Evolutionary conservation across 306 rosid species (phyloP).

Genomic region (Ormosia semicastrata): DNA sequence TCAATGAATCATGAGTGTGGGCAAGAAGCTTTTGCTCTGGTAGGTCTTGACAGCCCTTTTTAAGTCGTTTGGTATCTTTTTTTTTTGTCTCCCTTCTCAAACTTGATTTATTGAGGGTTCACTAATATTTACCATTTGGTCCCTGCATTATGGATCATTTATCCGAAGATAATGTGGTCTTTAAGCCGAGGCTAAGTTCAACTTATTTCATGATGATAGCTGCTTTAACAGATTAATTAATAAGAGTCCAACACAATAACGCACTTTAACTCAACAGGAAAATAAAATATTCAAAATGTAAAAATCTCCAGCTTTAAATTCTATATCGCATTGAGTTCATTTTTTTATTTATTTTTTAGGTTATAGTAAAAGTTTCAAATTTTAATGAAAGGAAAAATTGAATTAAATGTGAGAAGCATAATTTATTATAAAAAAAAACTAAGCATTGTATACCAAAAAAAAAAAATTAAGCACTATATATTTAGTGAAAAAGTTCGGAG

Average conservation of each 20-base stretch:
- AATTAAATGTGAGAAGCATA: too few species aligned
- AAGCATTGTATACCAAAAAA: too few species aligned
- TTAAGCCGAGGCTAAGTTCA: neutral
- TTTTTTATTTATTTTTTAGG: too few species aligned
- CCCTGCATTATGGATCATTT: neutral
- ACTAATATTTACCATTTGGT: neutral
- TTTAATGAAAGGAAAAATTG: too few species aligned
- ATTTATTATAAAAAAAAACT: too few species aligned
- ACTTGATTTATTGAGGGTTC: neutral
- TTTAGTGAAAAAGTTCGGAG: too few species aligned
- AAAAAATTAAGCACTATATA: too few species aligned
- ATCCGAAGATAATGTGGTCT: neutral
- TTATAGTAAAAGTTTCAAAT: too few species aligned
- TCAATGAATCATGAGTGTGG: slow-evolving; percentile 6
- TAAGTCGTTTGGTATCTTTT: slow-evolving; percentile 1
- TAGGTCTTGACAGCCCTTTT: slow-evolving; percentile 6
- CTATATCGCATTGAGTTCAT: neutral
- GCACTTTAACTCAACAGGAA: neutral
- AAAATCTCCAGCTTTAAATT: neutral
- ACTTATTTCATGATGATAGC: neutral
- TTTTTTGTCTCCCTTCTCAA: neutral
- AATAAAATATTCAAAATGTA: neutral
- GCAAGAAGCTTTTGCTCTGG: neutral
- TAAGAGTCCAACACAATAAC: neutral
- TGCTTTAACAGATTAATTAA: slow-evolving; percentile 9